phyloP scores from a whole-genome alignment of 2,329 filamentous ascomycete genomes.

The Fusarium bactridioides region DNA sequence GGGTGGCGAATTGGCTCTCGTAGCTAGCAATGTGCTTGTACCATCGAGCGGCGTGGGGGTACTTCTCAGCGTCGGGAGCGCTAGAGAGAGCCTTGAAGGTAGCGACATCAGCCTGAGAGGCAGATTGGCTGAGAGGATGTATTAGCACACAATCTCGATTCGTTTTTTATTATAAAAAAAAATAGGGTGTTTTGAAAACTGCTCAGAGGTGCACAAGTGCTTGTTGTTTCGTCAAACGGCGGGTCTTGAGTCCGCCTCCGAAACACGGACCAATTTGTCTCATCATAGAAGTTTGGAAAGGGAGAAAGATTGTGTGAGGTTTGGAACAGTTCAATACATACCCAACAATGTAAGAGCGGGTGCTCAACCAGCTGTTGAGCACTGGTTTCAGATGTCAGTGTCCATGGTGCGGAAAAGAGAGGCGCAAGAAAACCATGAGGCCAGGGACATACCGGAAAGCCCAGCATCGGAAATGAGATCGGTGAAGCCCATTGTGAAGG shows the following conservation, averaged over 20 bases:
- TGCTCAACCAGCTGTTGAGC: constrained; percentile 77
- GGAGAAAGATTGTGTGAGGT: background rate
- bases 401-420: constrained; percentile 39
- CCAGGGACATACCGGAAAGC: constrained; percentile 53
- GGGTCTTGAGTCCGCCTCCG: constrained; percentile 93
- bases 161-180: background rate
- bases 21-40: constrained; percentile 98
- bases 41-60: constrained; percentile 94
- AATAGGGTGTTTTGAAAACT: constrained; percentile 26
- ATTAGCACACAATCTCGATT: constrained; percentile 29
- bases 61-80: constrained; percentile 82
- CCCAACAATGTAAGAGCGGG: constrained; percentile 84
- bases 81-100: constrained; percentile 88
- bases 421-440: constrained; percentile 38
- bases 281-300: constrained; percentile 62
- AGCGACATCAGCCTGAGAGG: constrained; percentile 95
- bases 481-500: constrained; percentile 71
- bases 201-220: constrained; percentile 80
- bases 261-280: constrained; percentile 95
- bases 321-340: constrained; percentile 57
- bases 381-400: constrained; percentile 57
- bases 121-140: constrained; percentile 56
- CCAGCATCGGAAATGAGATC: constrained; percentile 73
- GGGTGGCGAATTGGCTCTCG: constrained; percentile 89
- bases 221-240: constrained; percentile 79